These are phyloP conservation scores for Alternaria hordeiaustralica DNA, from an alignment of 2,329 filamentous ascomycete species.

Conservation along the genomic window DNA sequence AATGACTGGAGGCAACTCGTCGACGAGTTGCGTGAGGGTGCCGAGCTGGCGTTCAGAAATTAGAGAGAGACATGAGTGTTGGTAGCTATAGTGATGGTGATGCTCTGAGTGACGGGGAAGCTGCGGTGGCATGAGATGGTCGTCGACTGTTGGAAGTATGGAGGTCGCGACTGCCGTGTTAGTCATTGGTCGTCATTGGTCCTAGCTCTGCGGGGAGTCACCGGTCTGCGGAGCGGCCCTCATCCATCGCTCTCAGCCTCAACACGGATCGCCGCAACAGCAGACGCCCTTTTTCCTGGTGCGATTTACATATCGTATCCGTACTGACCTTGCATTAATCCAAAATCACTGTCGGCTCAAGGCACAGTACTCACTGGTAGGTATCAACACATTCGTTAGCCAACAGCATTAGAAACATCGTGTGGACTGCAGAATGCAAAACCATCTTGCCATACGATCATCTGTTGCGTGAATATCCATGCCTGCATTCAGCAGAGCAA, in stretches of 20 bases:
- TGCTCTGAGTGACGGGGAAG: neutral
- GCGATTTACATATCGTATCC: neutral
- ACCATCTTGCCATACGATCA: neutral
- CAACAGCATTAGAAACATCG: neutral
- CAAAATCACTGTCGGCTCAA: neutral
- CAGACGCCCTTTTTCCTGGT: slow-evolving; percentile 8
- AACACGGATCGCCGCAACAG: neutral
- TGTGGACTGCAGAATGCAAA: neutral
- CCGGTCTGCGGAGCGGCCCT: slow-evolving; percentile 5
- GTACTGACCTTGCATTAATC: neutral
- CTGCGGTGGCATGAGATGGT: slow-evolving; percentile 3
- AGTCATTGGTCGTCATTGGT: slow-evolving; percentile 15
- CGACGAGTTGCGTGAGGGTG: slow-evolving; percentile 28
- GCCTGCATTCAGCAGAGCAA: neutral
- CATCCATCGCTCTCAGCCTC: slow-evolving; percentile 5
- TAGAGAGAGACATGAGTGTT: slow-evolving; percentile 18
- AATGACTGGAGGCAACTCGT: slow-evolving; percentile 26
- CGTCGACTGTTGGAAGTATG: slow-evolving; percentile 4
- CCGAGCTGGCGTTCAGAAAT: slow-evolving; percentile 31
- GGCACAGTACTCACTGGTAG: neutral
- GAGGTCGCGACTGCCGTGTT: slow-evolving; percentile 10
- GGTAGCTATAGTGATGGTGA: neutral
- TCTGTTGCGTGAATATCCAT: neutral
- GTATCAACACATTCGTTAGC: neutral
- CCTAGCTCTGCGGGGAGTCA: slow-evolving; percentile 20